Conservation (phyloP, 805 yeast genomes). For the Sugiyamaella marilandica region DNA sequence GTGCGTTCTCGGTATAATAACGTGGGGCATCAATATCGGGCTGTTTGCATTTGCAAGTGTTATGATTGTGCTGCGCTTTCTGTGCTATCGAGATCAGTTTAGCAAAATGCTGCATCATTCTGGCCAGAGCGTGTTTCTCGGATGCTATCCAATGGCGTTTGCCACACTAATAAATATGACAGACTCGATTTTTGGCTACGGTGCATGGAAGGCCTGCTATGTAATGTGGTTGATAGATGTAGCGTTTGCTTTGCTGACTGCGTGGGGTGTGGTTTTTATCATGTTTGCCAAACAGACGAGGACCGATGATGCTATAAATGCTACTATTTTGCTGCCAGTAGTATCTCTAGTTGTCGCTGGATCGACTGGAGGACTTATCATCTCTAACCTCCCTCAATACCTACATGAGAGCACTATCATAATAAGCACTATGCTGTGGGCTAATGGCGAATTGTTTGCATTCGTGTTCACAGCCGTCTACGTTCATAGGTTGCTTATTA, state of each 20-base stretch:
- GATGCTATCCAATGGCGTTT: constrained; percentile 77
- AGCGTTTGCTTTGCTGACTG: constrained; percentile 48
- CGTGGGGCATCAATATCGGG: constrained; percentile 56
- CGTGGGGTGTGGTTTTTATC: constrained; percentile 57
- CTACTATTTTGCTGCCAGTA: constrained; percentile 65
- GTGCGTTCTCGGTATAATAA: constrained; percentile 49
- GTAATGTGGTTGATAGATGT: constrained; percentile 73
- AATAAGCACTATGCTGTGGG: constrained; percentile 57
- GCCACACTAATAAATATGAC: constrained; percentile 60
- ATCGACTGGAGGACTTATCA: constrained; percentile 61
- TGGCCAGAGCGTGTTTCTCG: constrained; percentile 57
- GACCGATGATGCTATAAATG: constrained; percentile 40
- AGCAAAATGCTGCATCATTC: constrained; percentile 37
- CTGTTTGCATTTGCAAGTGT: constrained; percentile 40
- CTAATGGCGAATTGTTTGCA: constrained; percentile 61
- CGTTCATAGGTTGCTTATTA: constrained; percentile 54
- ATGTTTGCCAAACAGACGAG: constrained; percentile 38
- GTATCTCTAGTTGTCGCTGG: constrained; percentile 75
- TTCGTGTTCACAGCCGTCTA: constrained; percentile 52
- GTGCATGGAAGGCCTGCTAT: constrained; percentile 48
- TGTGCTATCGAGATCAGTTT: constrained; percentile 35
- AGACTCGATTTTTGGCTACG: constrained; percentile 39
- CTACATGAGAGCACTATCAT: constrained; percentile 51
- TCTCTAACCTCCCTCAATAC: constrained; percentile 39
- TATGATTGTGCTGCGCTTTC: constrained; percentile 39